A percentile compares a stretch with the other conserved stretches of the same genome.
Evolutionary conservation across 2,329 filamentous ascomycete genomes (phyloP).

Genomic region (Cladobotryum mycophilum): DNA sequence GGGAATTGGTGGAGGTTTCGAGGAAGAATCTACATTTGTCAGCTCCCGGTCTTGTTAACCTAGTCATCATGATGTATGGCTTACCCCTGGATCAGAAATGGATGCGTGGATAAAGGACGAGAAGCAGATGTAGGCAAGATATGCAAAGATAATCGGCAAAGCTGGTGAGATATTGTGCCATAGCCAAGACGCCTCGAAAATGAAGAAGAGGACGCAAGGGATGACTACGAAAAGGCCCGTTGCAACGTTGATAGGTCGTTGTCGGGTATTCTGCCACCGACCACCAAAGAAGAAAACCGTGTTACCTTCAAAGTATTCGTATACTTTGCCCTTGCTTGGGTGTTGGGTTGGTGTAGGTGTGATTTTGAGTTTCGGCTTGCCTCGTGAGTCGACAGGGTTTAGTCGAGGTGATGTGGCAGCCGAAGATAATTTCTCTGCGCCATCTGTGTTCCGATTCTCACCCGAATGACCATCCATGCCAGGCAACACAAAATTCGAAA

Average conservation of each 20-base stretch:
- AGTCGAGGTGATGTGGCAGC: constrained; percentile 68
- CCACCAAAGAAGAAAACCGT: constrained; percentile 84
- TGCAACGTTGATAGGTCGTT: constrained; percentile 81
- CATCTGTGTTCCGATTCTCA: constrained; percentile 52
- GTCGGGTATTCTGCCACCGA: constrained; percentile 78
- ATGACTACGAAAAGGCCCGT: constrained; percentile 76
- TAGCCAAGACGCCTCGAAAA: constrained; percentile 74
- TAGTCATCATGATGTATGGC: constrained; percentile 30
- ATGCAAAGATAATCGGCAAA: constrained; percentile 83
- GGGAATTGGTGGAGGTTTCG: constrained; percentile 90
- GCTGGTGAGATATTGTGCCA: constrained; percentile 84
- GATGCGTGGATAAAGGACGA: constrained; percentile 95
- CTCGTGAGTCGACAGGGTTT: constrained; percentile 37
- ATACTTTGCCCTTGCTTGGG: constrained; percentile 56
- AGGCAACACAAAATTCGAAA: constrained; percentile 66
- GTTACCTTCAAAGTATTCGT: constrained; percentile 91
- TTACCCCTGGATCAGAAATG: constrained; percentile 83
- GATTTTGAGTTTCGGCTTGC: constrained; percentile 15
- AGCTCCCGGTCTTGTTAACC: constrained; percentile 5
- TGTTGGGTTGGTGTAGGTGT: constrained; percentile 27
- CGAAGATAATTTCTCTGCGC: constrained; percentile 79
- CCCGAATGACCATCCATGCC: constrained; percentile 42
- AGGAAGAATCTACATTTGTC: constrained; percentile 67
- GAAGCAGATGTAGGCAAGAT: constrained; percentile 82
- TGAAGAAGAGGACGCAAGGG: constrained; percentile 77